Base-by-base conservation (phyloP, 2,329 filamentous ascomycete genomes). In the Verticillium longisporum region DNA sequence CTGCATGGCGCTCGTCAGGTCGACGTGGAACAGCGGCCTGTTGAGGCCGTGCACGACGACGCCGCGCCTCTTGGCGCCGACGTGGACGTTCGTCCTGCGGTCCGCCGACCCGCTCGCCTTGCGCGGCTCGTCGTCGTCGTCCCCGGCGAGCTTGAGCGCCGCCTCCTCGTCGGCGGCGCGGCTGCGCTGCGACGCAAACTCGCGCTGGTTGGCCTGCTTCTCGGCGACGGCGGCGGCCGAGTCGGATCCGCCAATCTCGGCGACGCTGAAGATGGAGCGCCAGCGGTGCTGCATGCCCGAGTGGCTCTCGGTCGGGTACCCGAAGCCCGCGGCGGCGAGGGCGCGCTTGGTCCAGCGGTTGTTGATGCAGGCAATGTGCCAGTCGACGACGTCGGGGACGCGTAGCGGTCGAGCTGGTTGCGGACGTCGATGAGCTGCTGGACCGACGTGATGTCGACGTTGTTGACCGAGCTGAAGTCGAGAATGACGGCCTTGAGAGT, bases 341-440 rank as follows among this genome's bases (percentile, higher is more conserved):
- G 91, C 93, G 36, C 92, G 89, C 78, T 97, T 97, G 31, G 92
- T 94, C 94, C 94, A 97, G 61, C 91, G 85, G 79, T 95, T 97
- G 77, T 88, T 92, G 77, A 98, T 90, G 75, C 88, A 89, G n/a
- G 93, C 91, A 65, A 98, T 88, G 75, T 98, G 95, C 93, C 94
- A 98, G 72, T 97, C 92, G 4, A 98, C 93, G 2, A 83, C 80
- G 21, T 92, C 87, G 0, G 94, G 0, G 88, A 75, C 1, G 92
- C 85, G 71, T 97, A 96, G 21, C 87, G 83, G 73, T 97, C 94
- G 32, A 98, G 86, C 72, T 97, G 93, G 73, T 97, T 96, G 69
- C 94, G 91, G 1, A 97, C 89, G 69, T 98, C 95, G 69, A 98
- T 96, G 45, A 98, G 81, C 68, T 92, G 88, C 75, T 98, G 95